phyloP scores from a whole-genome alignment of 495 filamentous ascomycete species.

The Cercophora scortea region DNA sequence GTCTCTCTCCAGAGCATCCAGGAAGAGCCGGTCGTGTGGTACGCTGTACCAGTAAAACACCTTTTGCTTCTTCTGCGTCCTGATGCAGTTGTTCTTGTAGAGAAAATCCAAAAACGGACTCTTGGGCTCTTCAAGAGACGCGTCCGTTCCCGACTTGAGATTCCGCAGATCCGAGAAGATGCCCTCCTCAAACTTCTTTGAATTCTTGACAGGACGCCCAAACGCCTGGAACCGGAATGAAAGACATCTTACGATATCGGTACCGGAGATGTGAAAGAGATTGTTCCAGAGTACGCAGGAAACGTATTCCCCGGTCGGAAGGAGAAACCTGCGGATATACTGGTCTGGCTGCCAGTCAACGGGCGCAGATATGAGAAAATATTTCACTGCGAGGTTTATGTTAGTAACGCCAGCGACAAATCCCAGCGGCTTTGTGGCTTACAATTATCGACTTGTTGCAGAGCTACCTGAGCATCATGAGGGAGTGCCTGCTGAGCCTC shows the following conservation, averaged over 20 bases:
- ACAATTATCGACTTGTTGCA: slow-evolving; percentile 98
- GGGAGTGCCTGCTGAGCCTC: slow-evolving; percentile 94
- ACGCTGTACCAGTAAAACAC: slow-evolving; percentile 99
- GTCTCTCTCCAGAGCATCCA: slow-evolving; percentile 94
- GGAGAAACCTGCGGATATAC: slow-evolving; percentile 88
- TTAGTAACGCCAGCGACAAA: slow-evolving; percentile 5
- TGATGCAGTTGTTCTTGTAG: slow-evolving; percentile 99
- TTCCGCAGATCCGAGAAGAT: slow-evolving; percentile 99
- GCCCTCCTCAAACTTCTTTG: slow-evolving; percentile 99
- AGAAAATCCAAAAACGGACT: slow-evolving; percentile 96
- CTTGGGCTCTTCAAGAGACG: slow-evolving; percentile 98
- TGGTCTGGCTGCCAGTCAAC: slow-evolving; percentile 97
- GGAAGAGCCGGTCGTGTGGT: slow-evolving; percentile 92
- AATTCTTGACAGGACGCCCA: slow-evolving; percentile 96
- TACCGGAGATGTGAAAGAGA: slow-evolving; percentile 97
- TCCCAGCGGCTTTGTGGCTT: slow-evolving; percentile 29
- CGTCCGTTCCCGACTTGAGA: slow-evolving; percentile 95
- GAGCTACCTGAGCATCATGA: slow-evolving; percentile 91
- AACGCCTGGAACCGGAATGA: slow-evolving; percentile 99
- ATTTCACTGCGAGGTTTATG: slow-evolving; percentile 65
- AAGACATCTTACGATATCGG: slow-evolving; percentile 95
- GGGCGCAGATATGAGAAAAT: slow-evolving; percentile 96
- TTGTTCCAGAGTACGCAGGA: slow-evolving; percentile 98
- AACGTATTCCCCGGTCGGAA: slow-evolving; percentile 97
- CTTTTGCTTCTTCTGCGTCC: slow-evolving; percentile 99